Base-by-base conservation (phyloP, 108 stramenopile genomes). In the Skeletonema costatum region DNA sequence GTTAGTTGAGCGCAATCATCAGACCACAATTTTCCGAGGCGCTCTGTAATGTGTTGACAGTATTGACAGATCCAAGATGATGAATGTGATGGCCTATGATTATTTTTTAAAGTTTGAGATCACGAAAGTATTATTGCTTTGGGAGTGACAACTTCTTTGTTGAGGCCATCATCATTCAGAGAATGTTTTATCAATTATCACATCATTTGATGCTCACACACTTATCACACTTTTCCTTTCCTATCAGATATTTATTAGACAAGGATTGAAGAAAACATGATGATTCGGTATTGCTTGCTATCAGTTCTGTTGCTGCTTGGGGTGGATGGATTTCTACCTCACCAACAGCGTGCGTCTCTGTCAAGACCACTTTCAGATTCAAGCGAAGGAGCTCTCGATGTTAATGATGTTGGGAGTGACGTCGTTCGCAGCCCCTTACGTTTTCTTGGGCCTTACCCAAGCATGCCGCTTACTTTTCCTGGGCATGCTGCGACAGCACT, bases 381-480 rank as follows among this genome's bases (percentile, higher is more conserved):
- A 29, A 56, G n/a, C 25, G 53, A 56, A 56, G 53, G n/a, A 56
- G 21, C 53, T 50, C 19, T 25, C 29, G 48, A 53, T 0, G 29
- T 17, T 4, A 67, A 29, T 51, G 69, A 70, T 29, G 44, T 71
- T 2, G n/a, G 50, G 14, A 14, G 70, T 17, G 53, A 76, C 46
- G 66, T 68, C 13, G 83, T 90, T 19, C 79, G 78, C 60, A 81
- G 87, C 5, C 90, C 90, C 0, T 74, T 93, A 19, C 86, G 88
- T 48, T 93, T 76, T 59, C 53, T 93, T 50, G 92, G 92, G 2
- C 86, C 90, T 31, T 93, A 93, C 63, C 88, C 90, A 2, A 76
- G 78, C 11, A 67, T 93, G 59, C 89, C 83, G 6, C 78, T 93
- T 1, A 77, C 82, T 30, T 93, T 93, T 71, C 92, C 92, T 11